A percentile compares a stretch with the other conserved stretches of the same genome.
phyloP scores from a whole-genome alignment of 805 yeast species.

The Metschnikowia proteae region DNA sequence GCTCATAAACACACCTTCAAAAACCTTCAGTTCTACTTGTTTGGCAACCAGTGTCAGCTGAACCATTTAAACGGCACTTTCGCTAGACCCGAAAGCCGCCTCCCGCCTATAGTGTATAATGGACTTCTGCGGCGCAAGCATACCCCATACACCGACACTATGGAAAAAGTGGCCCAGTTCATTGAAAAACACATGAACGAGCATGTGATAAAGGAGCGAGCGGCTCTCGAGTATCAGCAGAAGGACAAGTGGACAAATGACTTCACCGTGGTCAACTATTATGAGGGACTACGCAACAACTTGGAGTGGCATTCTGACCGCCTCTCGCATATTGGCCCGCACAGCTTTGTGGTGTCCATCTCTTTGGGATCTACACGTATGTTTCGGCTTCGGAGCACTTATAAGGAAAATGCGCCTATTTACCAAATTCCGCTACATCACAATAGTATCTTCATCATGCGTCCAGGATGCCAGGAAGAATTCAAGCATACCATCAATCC shows the following conservation, averaged over 20 bases:
- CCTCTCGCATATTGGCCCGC: conserved; percentile 68
- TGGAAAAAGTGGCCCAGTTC: conserved; percentile 38
- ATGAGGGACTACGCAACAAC: conserved; percentile 45
- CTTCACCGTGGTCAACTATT: conserved; percentile 54
- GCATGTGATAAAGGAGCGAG: conserved; percentile 29
- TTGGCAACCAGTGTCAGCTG: conserved; percentile 58
- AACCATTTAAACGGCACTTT: conserved; percentile 44
- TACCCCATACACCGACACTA: conserved; percentile 33
- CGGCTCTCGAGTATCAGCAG: conserved; percentile 35
- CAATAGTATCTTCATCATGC: conserved; percentile 67
- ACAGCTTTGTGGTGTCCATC: conserved; percentile 61
- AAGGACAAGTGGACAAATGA: conserved; percentile 47
- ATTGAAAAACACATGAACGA: conserved; percentile 38
- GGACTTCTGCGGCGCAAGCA: conserved; percentile 33
- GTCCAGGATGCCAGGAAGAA: conserved; percentile 75
- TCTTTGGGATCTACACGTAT: conserved; percentile 69
- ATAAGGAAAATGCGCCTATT: conserved; percentile 29
- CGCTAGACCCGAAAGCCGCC: conserved; percentile 17
- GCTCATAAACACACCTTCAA: conserved; percentile 39
- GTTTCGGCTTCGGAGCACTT: conserved; percentile 51
- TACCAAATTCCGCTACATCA: conserved; percentile 63
- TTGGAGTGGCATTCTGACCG: conserved; percentile 79
- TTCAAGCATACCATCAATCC: conserved; percentile 64
- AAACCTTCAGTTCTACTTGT: conserved; percentile 51
- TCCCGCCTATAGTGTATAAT: conserved; percentile 34